Percentiles rank a stretch among this genome's conserved stretches.
These are phyloP conservation scores for Setaria italica DNA, from an alignment of 202 grass and related monocot genomes.

Conservation along the genomic window DNA sequence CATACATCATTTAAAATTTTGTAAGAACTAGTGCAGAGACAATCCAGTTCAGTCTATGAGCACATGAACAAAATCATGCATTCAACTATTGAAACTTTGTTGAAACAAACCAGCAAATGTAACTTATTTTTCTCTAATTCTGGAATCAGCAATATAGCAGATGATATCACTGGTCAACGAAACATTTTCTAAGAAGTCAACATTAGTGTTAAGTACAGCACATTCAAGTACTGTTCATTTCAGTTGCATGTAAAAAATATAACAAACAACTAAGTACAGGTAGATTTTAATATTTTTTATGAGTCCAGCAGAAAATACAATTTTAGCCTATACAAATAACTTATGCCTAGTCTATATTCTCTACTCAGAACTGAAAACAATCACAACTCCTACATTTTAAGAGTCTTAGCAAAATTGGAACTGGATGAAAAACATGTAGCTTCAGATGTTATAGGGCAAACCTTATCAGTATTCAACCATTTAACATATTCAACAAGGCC, in stretches of 20 bases:
- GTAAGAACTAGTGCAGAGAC: background rate
- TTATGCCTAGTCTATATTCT: background rate
- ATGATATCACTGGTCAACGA: background rate
- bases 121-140: constrained; percentile 23
- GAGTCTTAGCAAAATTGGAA: constrained; percentile 18
- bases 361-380: background rate
- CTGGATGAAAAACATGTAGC: constrained; percentile 25
- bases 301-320: constrained; percentile 29
- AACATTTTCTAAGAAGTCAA: constrained; percentile 26
- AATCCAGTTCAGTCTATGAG: constrained; percentile 23
- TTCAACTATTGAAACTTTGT: background rate
- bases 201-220: background rate
- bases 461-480: constrained; percentile 98
- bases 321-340: constrained; percentile 5
- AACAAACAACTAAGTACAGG: constrained; percentile 15
- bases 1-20: constrained; percentile 7
- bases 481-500: constrained; percentile 97
- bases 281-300: constrained; percentile 11
- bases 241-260: constrained; percentile 2
- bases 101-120: constrained; percentile 13
- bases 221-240: constrained; percentile 1
- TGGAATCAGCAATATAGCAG: constrained; percentile 18
- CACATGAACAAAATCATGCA: constrained; percentile 14
- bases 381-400: background rate
- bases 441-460: constrained; percentile 49